Evolutionary conservation across 2,329 filamentous ascomycete genomes (phyloP).

Genomic region (Cercospora sesami): DNA sequence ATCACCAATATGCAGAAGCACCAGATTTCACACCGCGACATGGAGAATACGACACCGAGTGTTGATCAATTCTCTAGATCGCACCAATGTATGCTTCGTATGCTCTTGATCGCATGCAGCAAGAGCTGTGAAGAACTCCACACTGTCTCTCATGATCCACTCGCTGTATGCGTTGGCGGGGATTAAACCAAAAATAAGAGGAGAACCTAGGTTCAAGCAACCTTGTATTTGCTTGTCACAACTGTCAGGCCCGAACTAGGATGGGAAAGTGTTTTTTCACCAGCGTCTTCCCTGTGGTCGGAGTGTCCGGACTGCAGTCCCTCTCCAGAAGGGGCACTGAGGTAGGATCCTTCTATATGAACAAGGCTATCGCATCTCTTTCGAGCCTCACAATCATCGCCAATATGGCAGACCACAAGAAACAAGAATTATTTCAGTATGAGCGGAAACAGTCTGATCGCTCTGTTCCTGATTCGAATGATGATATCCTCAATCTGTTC

Average conservation of each 20-base stretch:
- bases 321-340: not conserved
- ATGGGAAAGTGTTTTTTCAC: not conserved
- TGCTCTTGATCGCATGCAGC: not conserved
- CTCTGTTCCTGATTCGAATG: constrained; percentile 25
- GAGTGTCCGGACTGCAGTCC: not conserved
- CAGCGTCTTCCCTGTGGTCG: not conserved
- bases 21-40: not conserved
- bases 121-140: not conserved
- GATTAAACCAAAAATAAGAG: not conserved
- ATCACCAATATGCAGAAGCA: not conserved
- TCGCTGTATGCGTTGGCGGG: not conserved
- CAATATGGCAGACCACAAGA: constrained; percentile 30
- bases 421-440: constrained; percentile 25
- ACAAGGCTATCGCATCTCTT: not conserved
- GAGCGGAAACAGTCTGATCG: constrained; percentile 34
- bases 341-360: not conserved
- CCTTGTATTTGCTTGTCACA: not conserved
- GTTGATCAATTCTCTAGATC: not conserved
- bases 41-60: not conserved
- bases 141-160: not conserved
- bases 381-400: not conserved
- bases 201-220: not conserved
- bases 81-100: not conserved
- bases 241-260: not conserved
- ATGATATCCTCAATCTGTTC: constrained; percentile 46